These are phyloP conservation scores for Setaria italica DNA, from an alignment of 202 grass and related monocot genomes.

Conservation along the genomic window DNA sequence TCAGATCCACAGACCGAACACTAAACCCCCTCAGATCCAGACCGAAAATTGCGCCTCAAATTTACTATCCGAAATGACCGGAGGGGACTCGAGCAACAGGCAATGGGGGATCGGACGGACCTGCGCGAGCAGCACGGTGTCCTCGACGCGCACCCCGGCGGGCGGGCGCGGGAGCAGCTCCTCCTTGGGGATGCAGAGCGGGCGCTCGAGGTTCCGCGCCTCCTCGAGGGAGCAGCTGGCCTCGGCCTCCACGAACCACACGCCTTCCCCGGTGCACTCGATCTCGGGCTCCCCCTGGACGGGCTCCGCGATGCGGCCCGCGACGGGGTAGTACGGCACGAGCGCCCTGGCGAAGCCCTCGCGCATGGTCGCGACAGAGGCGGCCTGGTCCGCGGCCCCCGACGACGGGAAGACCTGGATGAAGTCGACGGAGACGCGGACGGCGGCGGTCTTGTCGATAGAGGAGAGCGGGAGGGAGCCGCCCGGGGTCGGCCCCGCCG, in stretches of 20 bases:
- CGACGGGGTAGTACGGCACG: conserved; percentile 75
- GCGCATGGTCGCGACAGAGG: conserved; percentile 40
- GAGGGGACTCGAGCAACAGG: not conserved
- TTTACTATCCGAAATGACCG: conserved; percentile 7
- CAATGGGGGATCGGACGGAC: conserved; percentile 30
- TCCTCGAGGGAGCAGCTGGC: conserved; percentile 66
- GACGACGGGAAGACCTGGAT: conserved; percentile 63
- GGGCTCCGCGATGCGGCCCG: conserved; percentile 63
- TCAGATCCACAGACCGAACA: conserved; percentile 43
- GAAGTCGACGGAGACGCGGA: conserved; percentile 79
- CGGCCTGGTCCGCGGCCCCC: not conserved
- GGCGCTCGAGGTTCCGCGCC: conserved; percentile 63
- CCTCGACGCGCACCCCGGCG: conserved; percentile 47
- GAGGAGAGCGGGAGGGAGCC: conserved; percentile 73
- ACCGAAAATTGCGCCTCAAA: not conserved
- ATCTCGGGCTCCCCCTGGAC: conserved; percentile 54
- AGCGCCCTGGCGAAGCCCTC: conserved; percentile 65
- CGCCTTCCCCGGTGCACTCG: conserved; percentile 66
- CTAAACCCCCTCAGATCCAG: conserved; percentile 44
- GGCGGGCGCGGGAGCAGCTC: conserved; percentile 62
- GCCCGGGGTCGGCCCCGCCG: conserved; percentile 49
- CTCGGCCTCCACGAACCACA: conserved; percentile 68
- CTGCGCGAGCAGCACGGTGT: conserved; percentile 68
- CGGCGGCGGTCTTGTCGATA: conserved; percentile 64
- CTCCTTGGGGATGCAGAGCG: conserved; percentile 63